Base-by-base conservation (phyloP, 768 basidiomycete genomes). In the Mycena polygramma region DNA sequence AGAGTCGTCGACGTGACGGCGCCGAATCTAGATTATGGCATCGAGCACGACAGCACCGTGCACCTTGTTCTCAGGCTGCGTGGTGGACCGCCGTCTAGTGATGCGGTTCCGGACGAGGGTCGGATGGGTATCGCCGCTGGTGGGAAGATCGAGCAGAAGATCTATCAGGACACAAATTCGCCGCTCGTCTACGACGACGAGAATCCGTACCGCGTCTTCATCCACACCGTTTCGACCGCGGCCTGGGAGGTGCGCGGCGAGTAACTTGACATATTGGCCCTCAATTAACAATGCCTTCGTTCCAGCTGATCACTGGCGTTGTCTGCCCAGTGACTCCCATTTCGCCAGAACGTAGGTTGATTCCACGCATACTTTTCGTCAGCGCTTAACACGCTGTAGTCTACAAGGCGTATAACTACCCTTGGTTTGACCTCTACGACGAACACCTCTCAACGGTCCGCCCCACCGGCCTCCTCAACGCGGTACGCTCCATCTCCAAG, bases 41-140 rank as follows among this genome's bases (percentile, higher is more conserved):
- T 60, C 30, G 19, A 6, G 30, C 36, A 5, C 11, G 46, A 36
- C 24, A n/a, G 10, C 2, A 37, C 20, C 14, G 0, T 60, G 4
- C 46, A 60, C 36, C 46, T 60, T n/a, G 20, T 60, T 48, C 35
- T 49, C 7, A 35, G 46, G 26, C 37, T 60, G 15, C 46, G 59
- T 11, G 59, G 59, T 20, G 46, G 46, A 48, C 30, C 30, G 30
- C 30, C 30, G 30, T 30, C 30, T 30, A 6, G 61, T 43, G 9
- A 26, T 24, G 15, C 14, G 1, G 4, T 11, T 1, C 37, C 37
- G 61, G 61, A 22, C 2, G 48, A 39, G 20, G 49, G 49, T 39
- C n/a, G 61, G n/a, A 62, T 62, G 61, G 61, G 61, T 22, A 62
- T 62, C 10, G 61, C 61, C 0, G 61, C 61, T 1, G 61, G 61